Base-by-base conservation (phyloP, 495 filamentous ascomycete species). In the Podospora didyma region DNA sequence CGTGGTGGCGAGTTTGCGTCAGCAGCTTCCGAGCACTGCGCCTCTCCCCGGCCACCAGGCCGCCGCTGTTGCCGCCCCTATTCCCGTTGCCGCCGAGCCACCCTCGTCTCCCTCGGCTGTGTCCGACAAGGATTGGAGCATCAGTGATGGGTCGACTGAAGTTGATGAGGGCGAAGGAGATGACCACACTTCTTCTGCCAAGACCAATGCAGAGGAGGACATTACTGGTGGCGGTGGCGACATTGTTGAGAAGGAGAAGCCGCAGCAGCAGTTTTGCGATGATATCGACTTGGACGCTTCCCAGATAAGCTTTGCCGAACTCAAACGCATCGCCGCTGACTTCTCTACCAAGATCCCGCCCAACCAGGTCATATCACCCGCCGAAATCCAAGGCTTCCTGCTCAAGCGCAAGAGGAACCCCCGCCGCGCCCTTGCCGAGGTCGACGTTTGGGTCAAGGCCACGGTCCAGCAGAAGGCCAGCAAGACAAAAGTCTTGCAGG, bases 301-400 rank as follows among this genome's bases (percentile, higher is more conserved):
- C 34, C 17, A 26, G 1, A 23, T 45, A 2, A 53, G 34, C 37
- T 39, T 19, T 16, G 37, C 53, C 0, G 75, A 77, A 46, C 66
- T 83, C 4, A 53, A 60, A 0, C 52, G 57, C 19, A 68, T 84
- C 17, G 77, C 81, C 0, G 31, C 34, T 7, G 52, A 69, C 20
- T 85, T 86, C 56, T 68, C 76, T 12, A 57, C 63, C 1, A 69
- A 69, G 48, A 75, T 85, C 46, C 81, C 83, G 9, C 59, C 64
- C 7, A 67, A 67, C 42, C 62, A 69, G 49, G 81, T 89, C 26
- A 52, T 63, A 62, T 82, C 80, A 7, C 86, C 87, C 0, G 88
- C 87, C 3, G 85, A 90, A 64, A 80, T 91, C 46, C 87, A 90
- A 65, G 85, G 84, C 2, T 89, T 82, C 64, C 64, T 90, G 23